Percentiles rank a stretch among this genome's conserved stretches.
Conservation (phyloP, 2,329 filamentous ascomycete species). For the Sporothrix euskadiensis region DNA sequence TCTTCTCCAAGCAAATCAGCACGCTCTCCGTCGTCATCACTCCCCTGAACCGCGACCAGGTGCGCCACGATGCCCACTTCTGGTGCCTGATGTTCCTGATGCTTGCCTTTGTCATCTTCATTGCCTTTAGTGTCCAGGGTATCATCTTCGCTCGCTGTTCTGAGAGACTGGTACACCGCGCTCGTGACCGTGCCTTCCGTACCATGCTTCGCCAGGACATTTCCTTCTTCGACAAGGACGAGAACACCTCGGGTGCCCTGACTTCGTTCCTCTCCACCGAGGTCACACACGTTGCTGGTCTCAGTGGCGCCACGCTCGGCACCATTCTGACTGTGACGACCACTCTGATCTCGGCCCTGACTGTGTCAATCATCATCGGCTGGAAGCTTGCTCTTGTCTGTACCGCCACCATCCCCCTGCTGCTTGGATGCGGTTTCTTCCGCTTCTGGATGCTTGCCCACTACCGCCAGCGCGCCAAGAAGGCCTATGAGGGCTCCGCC, state of each 20-base stretch:
- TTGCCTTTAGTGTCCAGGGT: conserved; percentile 69
- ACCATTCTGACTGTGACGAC: conserved; percentile 79
- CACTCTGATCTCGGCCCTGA: conserved; percentile 73
- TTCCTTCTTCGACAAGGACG: conserved; percentile 82
- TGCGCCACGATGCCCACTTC: conserved; percentile 74
- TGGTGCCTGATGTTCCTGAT: conserved; percentile 90
- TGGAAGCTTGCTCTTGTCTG: conserved; percentile 50
- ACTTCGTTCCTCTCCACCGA: conserved; percentile 88
- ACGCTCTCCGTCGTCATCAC: conserved; percentile 45
- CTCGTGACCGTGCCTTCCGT: conserved; percentile 79
- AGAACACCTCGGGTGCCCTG: conserved; percentile 85
- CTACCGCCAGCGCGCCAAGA: conserved; percentile 77
- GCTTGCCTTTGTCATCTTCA: conserved; percentile 71
- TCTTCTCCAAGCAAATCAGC: conserved; percentile 87
- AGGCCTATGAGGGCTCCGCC: conserved; percentile 76
- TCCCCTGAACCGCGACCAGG: conserved; percentile 51
- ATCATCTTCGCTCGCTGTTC: conserved; percentile 79
- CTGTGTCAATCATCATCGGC: conserved; percentile 46
- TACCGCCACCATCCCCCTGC: conserved; percentile 43
- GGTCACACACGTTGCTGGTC: conserved; percentile 82
- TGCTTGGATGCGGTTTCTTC: conserved; percentile 46
- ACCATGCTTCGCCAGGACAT: conserved; percentile 91
- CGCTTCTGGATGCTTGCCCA: conserved; percentile 67
- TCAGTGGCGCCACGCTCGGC: conserved; percentile 84
- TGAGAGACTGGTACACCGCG: conserved; percentile 80